Percentiles rank a stretch among this genome's conserved stretches.
Evolutionary conservation across 345 rosid species (phyloP).

Genomic region (Gossypium raimondii): DNA sequence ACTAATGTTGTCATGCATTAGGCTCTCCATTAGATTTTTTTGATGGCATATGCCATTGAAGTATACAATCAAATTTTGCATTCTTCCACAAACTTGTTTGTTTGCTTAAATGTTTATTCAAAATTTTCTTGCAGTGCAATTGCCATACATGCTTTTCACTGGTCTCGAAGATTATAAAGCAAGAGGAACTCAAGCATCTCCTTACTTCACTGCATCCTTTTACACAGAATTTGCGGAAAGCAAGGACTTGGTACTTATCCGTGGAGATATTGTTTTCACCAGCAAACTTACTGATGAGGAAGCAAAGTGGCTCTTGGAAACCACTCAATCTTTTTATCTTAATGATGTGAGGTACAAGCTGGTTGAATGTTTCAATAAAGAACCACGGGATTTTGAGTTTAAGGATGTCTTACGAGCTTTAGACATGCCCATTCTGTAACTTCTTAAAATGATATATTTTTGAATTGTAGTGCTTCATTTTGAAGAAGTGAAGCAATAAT

Average conservation of each 20-base stretch:
- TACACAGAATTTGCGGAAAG: slow-evolving; percentile 81
- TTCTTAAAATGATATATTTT: background rate
- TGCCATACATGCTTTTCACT: slow-evolving; percentile 85
- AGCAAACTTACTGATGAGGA: slow-evolving; percentile 83
- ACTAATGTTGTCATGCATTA: background rate
- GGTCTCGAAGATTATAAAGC: slow-evolving; percentile 99
- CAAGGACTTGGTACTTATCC: slow-evolving; percentile 75
- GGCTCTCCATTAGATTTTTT: background rate
- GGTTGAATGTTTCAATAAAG: slow-evolving; percentile 74
- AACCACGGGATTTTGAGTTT: slow-evolving; percentile 77
- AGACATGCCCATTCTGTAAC: slow-evolving; percentile 67
- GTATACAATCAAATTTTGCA: background rate
- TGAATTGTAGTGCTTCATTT: background rate
- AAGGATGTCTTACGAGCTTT: slow-evolving; percentile 77
- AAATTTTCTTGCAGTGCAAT: slow-evolving; percentile 57
- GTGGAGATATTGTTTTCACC: slow-evolving; percentile 83
- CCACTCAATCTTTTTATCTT: slow-evolving; percentile 77
- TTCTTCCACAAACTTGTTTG: background rate
- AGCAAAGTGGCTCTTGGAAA: slow-evolving; percentile 88
- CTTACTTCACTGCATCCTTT: slow-evolving; percentile 59
- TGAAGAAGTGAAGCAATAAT: background rate
- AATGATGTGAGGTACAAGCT: slow-evolving; percentile 77
- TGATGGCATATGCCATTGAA: background rate
- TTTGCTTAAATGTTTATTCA: background rate
- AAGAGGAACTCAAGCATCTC: slow-evolving; percentile 93